Evolutionary conservation across 2,329 filamentous ascomycete species (phyloP).

Genomic region (Epichloe typhina): DNA sequence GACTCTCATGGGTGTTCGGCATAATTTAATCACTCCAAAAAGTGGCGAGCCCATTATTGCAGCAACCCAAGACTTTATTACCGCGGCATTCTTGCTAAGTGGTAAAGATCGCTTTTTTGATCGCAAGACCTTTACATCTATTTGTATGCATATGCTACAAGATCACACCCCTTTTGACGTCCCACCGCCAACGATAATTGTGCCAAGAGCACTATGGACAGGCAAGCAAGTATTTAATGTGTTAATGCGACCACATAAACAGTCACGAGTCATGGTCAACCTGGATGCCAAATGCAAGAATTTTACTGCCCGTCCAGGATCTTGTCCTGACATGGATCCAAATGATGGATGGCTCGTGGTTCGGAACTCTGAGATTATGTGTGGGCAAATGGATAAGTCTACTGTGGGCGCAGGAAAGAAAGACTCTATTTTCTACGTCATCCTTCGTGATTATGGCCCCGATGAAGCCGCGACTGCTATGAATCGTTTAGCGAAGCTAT

Average conservation of each 20-base stretch:
- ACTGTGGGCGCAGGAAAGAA: slow-evolving; percentile 97
- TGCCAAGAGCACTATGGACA: slow-evolving; percentile 82
- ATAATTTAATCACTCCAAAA: slow-evolving; percentile 90
- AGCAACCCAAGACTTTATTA: slow-evolving; percentile 99
- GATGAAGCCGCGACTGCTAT: slow-evolving; percentile 81
- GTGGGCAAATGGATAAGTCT: slow-evolving; percentile 92
- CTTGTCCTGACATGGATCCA: slow-evolving; percentile 58
- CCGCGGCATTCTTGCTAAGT: slow-evolving; percentile 79
- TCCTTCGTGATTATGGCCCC: slow-evolving; percentile 86
- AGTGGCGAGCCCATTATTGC: slow-evolving; percentile 97
- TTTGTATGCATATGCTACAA: slow-evolving; percentile 90
- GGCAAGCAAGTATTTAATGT: slow-evolving; percentile 95
- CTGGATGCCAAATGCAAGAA: slow-evolving; percentile 84
- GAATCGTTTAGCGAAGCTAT: slow-evolving; percentile 86
- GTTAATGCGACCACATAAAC: slow-evolving; percentile 74
- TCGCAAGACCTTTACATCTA: slow-evolving; percentile 73
- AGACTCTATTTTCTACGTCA: slow-evolving; percentile 93
- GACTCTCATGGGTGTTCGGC: slow-evolving; percentile 93
- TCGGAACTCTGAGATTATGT: slow-evolving; percentile 95
- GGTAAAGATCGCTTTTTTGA: slow-evolving; percentile 91
- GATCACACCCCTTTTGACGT: slow-evolving; percentile 66
- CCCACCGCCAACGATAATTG: slow-evolving; percentile 74
- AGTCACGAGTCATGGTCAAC: slow-evolving; percentile 76
- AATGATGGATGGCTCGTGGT: slow-evolving; percentile 88
- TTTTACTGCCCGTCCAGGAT: slow-evolving; percentile 49